These are phyloP conservation scores for Alternaria dauci DNA, from an alignment of 2,329 filamentous ascomycete genomes.

Conservation along the genomic window DNA sequence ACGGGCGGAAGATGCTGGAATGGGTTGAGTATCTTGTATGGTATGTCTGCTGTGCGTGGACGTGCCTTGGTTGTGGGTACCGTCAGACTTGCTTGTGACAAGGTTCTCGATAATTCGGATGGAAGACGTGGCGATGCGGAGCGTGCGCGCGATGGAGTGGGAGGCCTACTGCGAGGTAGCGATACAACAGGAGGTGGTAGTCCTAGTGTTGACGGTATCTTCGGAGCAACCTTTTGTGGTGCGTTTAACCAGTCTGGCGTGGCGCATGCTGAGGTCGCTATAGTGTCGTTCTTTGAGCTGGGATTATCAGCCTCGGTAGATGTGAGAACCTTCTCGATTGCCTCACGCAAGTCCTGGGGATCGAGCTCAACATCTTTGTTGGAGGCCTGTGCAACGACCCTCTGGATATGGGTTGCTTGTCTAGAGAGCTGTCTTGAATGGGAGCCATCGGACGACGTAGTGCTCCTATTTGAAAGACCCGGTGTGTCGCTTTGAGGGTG, in stretches of 20 bases:
- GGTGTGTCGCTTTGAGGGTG: conserved; percentile 12
- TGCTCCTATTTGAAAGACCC: conserved; percentile 24
- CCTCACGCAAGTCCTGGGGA: conserved; percentile 25
- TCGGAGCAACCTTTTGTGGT: conserved; percentile 21
- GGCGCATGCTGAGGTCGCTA: background rate
- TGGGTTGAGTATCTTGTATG: conserved; percentile 2
- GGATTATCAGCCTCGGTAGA: conserved; percentile 15
- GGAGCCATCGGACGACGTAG: conserved; percentile 26
- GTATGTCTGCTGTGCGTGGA: background rate
- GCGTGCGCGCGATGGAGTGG: conserved; percentile 22
- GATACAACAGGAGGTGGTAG: conserved; percentile 38
- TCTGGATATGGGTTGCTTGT: conserved; percentile 33
- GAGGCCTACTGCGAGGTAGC: conserved; percentile 5
- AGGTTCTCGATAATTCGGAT: background rate
- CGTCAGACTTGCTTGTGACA: conserved; percentile 10
- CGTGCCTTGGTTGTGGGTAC: conserved; percentile 5
- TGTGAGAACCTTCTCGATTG: conserved; percentile 14
- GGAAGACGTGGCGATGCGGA: conserved; percentile 25
- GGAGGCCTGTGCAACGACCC: conserved; percentile 33
- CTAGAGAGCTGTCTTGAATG: conserved; percentile 38
- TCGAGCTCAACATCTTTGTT: conserved; percentile 32
- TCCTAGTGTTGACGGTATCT: conserved; percentile 27
- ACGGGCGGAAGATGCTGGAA: conserved; percentile 24
- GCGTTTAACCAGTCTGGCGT: conserved; percentile 22
- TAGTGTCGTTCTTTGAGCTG: conserved; percentile 4